Base-by-base conservation (phyloP, 2,329 filamentous ascomycete genomes). In the Orbilia javanica region DNA sequence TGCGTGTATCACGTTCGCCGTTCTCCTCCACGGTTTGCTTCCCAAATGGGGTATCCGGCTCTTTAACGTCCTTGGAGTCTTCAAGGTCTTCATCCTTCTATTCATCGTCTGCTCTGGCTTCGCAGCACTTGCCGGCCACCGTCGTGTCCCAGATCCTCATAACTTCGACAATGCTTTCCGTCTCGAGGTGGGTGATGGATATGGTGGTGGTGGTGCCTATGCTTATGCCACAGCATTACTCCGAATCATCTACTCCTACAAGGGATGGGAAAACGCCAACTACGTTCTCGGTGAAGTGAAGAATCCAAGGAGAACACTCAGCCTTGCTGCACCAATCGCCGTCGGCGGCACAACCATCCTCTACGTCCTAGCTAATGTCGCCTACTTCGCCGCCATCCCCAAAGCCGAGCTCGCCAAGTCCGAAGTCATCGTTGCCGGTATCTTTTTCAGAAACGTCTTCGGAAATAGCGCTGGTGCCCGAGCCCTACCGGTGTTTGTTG, bases 231-330 rank as follows among this genome's bases (percentile, higher is more conserved):
- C 87, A 2, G 88, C 89, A 0, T 84, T 90, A 10, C 84, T 90
- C 2, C 87, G 87, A 29, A 87, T 90, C 68, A 85, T 90, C 15
- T 89, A 90, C 84, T 88, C 87, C 13, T 90, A 89, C 84, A 88
- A 88, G 80, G 89, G 89, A 2, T 91, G 88, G 89, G 88, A 89
- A 81, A 90, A 89, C 71, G 88, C 88, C 31, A 90, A 89, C 82
- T 90, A 90, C 76, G 89, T 90, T 1, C 83, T 90, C 2, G 85
- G 86, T 75, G 89, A 91, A 80, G 84, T 90, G 36, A 88, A 86
- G 79, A 85, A 87, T 50, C 88, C 88, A 0, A 85, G 84, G 31
- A 86, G 86, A 80, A 90, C 88, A 0, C 85, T 90, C 4, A 82
- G 85, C 0, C 84, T 89, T 63, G 89, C 88, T 0, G 88, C 88